Conservation (phyloP, 2,329 filamentous ascomycete species). For the Ceratocystis cacaofunesta region DNA sequence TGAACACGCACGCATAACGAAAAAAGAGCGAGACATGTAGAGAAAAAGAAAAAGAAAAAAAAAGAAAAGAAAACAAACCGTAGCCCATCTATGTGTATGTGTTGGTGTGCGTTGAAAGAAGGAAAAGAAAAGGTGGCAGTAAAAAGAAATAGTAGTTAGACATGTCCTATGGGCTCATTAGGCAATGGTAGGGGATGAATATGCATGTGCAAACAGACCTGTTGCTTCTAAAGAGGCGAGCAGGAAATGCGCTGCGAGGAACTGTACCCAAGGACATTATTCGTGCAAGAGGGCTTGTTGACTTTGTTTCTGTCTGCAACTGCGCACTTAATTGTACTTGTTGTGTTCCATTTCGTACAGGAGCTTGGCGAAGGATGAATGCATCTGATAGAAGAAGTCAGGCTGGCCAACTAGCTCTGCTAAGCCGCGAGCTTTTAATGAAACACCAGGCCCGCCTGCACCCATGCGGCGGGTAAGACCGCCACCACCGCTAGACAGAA, state of each 20-base stretch:
- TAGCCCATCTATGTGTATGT: background rate
- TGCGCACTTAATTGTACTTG: constrained; percentile 1
- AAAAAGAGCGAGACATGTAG: background rate
- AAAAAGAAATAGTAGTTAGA: too few relatives aligned
- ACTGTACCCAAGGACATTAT: too few relatives aligned
- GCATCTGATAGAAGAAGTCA: constrained; percentile 54
- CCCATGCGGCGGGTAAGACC: constrained; percentile 45
- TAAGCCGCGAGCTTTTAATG: constrained; percentile 43
- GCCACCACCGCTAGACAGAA: constrained; percentile 37
- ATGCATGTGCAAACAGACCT: background rate
- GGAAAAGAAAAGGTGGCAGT: background rate
- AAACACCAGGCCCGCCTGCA: constrained; percentile 39
- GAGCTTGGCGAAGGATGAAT: constrained; percentile 47
- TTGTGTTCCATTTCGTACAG: constrained; percentile 39
- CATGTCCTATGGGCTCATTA: too few relatives aligned
- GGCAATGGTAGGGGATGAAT: background rate
- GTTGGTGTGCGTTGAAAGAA: background rate
- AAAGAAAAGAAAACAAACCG: background rate
- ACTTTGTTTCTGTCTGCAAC: too few relatives aligned
- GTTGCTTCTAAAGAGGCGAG: too few relatives aligned
- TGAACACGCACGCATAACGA: background rate
- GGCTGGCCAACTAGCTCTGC: constrained; percentile 51
- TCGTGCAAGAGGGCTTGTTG: too few relatives aligned
- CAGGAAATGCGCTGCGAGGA: too few relatives aligned
- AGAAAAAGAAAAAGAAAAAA: background rate